A percentile compares a stretch with the other conserved stretches of the same genome.
These are phyloP conservation scores for Mycena vulgaris DNA, from an alignment of 768 basidiomycete genomes.

Conservation along the genomic window DNA sequence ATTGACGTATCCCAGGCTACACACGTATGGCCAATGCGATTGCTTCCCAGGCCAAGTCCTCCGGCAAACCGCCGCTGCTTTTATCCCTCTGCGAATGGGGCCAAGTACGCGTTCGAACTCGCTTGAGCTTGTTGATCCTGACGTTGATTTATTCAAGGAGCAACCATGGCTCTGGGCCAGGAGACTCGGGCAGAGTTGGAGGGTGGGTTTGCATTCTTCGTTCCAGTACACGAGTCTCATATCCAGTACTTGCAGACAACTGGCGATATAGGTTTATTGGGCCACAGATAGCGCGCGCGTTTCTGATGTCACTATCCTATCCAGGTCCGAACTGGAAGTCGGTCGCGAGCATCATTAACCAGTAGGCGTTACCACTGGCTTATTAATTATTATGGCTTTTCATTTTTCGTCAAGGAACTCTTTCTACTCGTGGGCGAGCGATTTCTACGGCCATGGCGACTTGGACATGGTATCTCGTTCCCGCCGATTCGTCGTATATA, in stretches of 20 bases:
- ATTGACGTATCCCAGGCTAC: conserved; percentile 58
- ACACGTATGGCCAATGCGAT: conserved; percentile 75
- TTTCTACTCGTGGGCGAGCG: conserved; percentile 72
- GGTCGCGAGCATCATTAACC: conserved; percentile 67
- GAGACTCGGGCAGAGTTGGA: conserved; percentile 75
- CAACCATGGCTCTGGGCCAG: conserved; percentile 78
- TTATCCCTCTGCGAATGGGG: conserved; percentile 82
- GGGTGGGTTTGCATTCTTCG: conserved; percentile 55
- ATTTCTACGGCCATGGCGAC: conserved; percentile 80
- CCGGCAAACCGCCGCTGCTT: conserved; percentile 69
- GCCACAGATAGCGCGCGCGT: neutral
- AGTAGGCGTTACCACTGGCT: conserved; percentile 50
- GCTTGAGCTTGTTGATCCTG: conserved; percentile 3
- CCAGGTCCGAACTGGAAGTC: conserved; percentile 65
- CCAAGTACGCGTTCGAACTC: conserved; percentile 55
- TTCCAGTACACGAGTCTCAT: neutral
- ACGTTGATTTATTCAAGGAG: conserved; percentile 51
- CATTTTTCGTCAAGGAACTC: conserved; percentile 63
- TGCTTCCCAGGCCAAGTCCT: conserved; percentile 58
- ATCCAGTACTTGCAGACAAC: conserved; percentile 57
- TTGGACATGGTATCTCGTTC: conserved; percentile 69
- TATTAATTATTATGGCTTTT: conserved; percentile 8
- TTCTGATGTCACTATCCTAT: neutral
- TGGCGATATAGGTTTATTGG: conserved; percentile 60
- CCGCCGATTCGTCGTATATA: neutral